These are phyloP conservation scores for Niveomyces coronatus DNA, from an alignment of 2,329 filamentous ascomycete genomes.

Conservation along the genomic window DNA sequence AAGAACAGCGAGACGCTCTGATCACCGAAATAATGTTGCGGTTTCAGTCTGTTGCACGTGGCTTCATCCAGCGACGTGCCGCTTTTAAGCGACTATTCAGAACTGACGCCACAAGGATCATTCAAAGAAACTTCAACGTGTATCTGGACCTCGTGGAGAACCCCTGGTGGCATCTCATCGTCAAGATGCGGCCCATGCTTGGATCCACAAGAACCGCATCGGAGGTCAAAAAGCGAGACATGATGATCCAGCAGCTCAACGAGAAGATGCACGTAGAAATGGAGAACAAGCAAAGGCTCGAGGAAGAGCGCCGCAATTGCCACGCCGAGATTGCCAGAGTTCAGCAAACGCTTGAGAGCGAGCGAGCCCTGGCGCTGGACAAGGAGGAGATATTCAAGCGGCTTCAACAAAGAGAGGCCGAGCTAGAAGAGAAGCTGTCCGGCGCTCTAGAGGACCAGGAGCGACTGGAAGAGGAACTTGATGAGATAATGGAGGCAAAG, in stretches of 20 bases:
- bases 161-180: slow-evolving; percentile 95
- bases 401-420: slow-evolving; percentile 81
- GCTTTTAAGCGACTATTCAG: slow-evolving; percentile 91
- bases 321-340: slow-evolving; percentile 81
- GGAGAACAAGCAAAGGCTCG: slow-evolving; percentile 64
- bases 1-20: slow-evolving; percentile 86
- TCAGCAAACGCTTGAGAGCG: slow-evolving; percentile 89
- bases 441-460: slow-evolving; percentile 93
- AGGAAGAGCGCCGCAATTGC: slow-evolving; percentile 82
- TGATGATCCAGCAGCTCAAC: slow-evolving; percentile 81
- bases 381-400: slow-evolving; percentile 99
- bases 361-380: slow-evolving; percentile 87
- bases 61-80: slow-evolving; percentile 77
- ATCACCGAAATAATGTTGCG: slow-evolving; percentile 89
- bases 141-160: slow-evolving; percentile 85
- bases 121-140: slow-evolving; percentile 86
- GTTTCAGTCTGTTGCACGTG: slow-evolving; percentile 87
- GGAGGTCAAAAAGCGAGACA: slow-evolving; percentile 90
- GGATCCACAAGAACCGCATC: slow-evolving; percentile 84
- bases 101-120: slow-evolving; percentile 86
- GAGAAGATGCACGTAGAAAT: slow-evolving; percentile 72
- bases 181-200: slow-evolving; percentile 89
- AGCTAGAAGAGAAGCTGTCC: slow-evolving; percentile 85
- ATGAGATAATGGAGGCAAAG: slow-evolving; percentile 79
- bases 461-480: slow-evolving; percentile 83